phyloP scores from a whole-genome alignment of 2,329 filamentous ascomycete species.

The Cercospora sp. region DNA sequence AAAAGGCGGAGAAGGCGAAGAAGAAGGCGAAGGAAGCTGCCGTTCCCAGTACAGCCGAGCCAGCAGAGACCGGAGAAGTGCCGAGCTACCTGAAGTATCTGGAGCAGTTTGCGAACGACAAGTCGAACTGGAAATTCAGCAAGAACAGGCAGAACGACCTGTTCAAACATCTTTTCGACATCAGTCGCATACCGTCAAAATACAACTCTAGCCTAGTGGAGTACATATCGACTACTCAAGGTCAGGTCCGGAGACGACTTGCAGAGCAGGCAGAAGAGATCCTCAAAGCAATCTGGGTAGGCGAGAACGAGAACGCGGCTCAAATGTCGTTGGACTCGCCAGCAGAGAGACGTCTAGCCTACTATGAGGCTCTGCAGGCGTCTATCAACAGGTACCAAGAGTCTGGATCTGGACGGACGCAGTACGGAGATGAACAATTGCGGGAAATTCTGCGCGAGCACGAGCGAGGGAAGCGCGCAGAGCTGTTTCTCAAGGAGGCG shows the following conservation, averaged over 20 bases:
- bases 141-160: constrained; percentile 86
- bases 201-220: constrained; percentile 70
- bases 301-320: constrained; percentile 17
- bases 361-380: constrained; percentile 16
- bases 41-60: background rate
- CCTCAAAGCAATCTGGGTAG: constrained; percentile 19
- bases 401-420: constrained; percentile 16
- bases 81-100: constrained; percentile 74
- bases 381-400: constrained; percentile 17
- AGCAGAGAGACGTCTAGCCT: constrained; percentile 16
- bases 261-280: constrained; percentile 21
- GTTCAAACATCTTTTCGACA: constrained; percentile 63
- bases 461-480: constrained; percentile 18
- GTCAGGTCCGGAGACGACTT: constrained; percentile 46
- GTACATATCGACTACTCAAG: constrained; percentile 79
- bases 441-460: constrained; percentile 14
- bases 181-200: constrained; percentile 53
- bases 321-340: constrained; percentile 19
- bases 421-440: constrained; percentile 21
- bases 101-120: constrained; percentile 68
- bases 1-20: constrained; percentile 36
- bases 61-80: constrained; percentile 4
- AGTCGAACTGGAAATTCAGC: constrained; percentile 87
- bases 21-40: constrained; percentile 15
- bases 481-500: constrained; percentile 9